These are phyloP conservation scores for Hypoxylon sp. DNA, from an alignment of 2,329 filamentous ascomycete species.

Conservation along the genomic window DNA sequence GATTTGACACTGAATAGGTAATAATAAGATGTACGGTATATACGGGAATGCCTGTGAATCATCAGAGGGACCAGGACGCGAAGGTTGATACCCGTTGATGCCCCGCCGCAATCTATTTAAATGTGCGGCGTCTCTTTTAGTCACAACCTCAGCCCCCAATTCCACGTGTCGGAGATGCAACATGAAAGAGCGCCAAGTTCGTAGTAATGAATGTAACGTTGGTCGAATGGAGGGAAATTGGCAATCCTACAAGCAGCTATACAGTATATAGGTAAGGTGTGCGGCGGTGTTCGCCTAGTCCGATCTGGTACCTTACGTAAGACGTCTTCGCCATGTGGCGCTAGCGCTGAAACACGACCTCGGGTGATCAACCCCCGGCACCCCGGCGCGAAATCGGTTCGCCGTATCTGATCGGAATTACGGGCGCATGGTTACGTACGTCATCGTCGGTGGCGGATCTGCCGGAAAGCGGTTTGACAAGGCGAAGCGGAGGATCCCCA, in stretches of 20 bases:
- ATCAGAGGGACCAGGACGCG: neutral
- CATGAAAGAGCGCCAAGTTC: neutral
- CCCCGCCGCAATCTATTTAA: constrained; percentile 30
- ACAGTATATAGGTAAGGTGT: constrained; percentile 7
- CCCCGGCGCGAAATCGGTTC: constrained; percentile 1
- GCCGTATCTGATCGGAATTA: neutral
- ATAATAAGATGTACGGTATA: neutral
- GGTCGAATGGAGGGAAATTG: neutral
- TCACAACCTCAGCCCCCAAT: constrained; percentile 2
- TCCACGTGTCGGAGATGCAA: constrained; percentile 5
- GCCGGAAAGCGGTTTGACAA: neutral
- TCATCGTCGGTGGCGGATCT: constrained; percentile 1
- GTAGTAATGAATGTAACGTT: constrained; percentile 5
- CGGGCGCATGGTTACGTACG: constrained; percentile 6
- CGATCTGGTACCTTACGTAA: constrained; percentile 10
- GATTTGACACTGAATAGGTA: neutral
- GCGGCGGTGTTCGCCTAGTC: constrained; percentile 11
- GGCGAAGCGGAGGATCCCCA: neutral
- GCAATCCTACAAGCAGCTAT: constrained; percentile 19
- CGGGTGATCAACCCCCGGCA: neutral
- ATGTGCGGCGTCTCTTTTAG: neutral
- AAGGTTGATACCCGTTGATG: neutral
- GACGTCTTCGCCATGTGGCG: constrained; percentile 21
- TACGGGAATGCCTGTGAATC: neutral
- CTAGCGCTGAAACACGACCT: neutral